Conservation (phyloP, 2,329 filamentous ascomycete species). For the Ophiostoma tasmaniense region DNA sequence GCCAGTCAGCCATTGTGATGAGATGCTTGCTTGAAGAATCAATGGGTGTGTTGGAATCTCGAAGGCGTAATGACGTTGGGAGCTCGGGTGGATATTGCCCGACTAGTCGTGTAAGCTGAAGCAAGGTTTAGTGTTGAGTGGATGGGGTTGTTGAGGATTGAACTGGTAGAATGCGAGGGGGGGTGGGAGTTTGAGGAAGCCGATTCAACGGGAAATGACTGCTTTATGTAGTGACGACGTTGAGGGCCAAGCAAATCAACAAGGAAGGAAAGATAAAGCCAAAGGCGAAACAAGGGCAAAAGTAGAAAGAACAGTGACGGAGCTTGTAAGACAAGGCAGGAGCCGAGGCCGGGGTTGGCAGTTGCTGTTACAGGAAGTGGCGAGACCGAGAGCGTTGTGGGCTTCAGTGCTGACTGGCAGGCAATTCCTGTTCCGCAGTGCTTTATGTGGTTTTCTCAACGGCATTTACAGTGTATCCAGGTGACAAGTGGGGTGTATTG, state of each 20-base stretch:
- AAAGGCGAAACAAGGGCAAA: neutral
- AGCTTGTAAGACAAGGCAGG: neutral
- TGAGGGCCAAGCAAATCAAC: neutral
- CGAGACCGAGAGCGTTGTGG: neutral
- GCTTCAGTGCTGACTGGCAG: neutral
- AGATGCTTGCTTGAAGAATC: neutral
- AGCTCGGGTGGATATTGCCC: neutral
- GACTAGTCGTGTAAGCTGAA: neutral
- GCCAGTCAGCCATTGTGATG: neutral
- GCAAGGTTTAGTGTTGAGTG: neutral
- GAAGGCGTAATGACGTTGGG: neutral
- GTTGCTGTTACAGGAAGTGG: neutral
- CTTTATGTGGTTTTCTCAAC: no score
- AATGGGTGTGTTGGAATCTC: neutral
- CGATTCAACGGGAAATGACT: neutral
- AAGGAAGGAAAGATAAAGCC: neutral
- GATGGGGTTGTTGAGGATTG: neutral
- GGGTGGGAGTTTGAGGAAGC: neutral
- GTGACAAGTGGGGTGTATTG: neutral
- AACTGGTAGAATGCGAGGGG: neutral
- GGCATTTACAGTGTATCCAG: neutral
- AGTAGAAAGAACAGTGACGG: neutral
- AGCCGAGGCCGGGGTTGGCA: neutral
- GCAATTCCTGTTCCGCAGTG: no score
- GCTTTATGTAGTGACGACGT: neutral